Evolutionary conservation across 805 yeast genomes (phyloP).

Genomic region (Barnettozyma populi): DNA sequence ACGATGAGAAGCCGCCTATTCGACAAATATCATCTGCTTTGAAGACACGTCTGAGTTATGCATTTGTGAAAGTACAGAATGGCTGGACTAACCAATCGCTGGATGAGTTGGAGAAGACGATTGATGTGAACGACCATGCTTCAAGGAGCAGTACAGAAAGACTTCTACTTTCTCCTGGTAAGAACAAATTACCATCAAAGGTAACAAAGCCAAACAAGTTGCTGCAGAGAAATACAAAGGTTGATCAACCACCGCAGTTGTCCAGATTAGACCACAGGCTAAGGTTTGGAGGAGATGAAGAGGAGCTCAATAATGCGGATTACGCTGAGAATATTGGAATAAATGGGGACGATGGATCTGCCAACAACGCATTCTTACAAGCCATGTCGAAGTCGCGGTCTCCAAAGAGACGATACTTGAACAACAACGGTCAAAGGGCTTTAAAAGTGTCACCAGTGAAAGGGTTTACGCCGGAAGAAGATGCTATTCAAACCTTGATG

Average conservation of each 20-base stretch:
- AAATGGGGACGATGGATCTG: slow-evolving; percentile 28
- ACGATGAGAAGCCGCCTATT: slow-evolving; percentile 31
- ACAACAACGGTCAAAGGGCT: slow-evolving; percentile 6
- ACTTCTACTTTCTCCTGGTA: slow-evolving; percentile 1
- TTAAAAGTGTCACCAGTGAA: slow-evolving; percentile 5
- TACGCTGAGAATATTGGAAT: slow-evolving; percentile 2
- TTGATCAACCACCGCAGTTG: slow-evolving; percentile 5
- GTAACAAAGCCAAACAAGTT: slow-evolving; percentile 7
- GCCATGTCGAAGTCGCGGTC: slow-evolving; percentile 30
- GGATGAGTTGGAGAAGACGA: slow-evolving; percentile 24
- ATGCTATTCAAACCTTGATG: slow-evolving; percentile 38
- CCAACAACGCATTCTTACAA: slow-evolving; percentile 34
- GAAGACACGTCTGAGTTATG: slow-evolving; percentile 36
- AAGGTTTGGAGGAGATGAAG: slow-evolving; percentile 2
- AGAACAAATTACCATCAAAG: slow-evolving; percentile 4
- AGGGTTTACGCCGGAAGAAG: slow-evolving; percentile 29
- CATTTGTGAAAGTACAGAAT: slow-evolving; percentile 33
- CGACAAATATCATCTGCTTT: slow-evolving; percentile 35
- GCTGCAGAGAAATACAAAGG: slow-evolving; percentile 5
- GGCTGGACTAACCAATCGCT: slow-evolving; percentile 27
- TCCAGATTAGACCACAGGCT: slow-evolving; percentile 7
- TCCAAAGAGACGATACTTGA: slow-evolving; percentile 22
- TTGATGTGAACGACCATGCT: slow-evolving; percentile 8
- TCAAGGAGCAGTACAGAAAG: not conserved
- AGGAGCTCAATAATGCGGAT: not conserved